Conservation (phyloP, 805 yeast genomes). For the Kockiozyma suomiensis region DNA sequence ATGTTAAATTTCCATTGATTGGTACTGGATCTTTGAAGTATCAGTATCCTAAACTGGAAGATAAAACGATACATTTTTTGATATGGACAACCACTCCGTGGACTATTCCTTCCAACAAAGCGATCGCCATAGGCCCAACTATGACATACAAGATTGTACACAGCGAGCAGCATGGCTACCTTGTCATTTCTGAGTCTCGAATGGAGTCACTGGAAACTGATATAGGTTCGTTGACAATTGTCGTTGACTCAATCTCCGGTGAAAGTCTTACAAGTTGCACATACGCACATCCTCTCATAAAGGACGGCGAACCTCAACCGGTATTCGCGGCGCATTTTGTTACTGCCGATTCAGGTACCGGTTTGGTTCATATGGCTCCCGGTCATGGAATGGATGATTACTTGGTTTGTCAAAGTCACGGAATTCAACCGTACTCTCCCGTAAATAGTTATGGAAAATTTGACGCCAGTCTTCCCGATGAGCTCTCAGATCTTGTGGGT, state of each 20-base stretch:
- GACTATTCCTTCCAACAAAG: conserved; percentile 89
- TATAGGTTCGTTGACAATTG: conserved; percentile 20
- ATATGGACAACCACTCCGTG: conserved; percentile 99
- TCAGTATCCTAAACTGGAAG: conserved; percentile 7
- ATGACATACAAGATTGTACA: conserved; percentile 59
- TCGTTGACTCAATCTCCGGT: conserved; percentile 47
- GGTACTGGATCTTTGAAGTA: conserved; percentile 35
- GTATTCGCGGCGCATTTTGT: conserved; percentile 82
- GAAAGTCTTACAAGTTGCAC: conserved; percentile 44
- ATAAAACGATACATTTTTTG: conserved; percentile 34
- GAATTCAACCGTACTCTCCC: conserved; percentile 67
- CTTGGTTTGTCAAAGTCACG: conserved; percentile 60
- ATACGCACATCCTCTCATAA: conserved; percentile 62
- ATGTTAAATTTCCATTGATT: conserved; percentile 64
- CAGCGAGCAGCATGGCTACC: conserved; percentile 44
- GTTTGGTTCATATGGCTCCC: conserved; percentile 95
- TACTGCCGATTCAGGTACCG: conserved; percentile 81
- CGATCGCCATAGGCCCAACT: conserved; percentile 68
- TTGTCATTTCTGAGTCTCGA: conserved; percentile 62
- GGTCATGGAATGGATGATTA: conserved; percentile 98
- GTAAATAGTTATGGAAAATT: conserved; percentile 78
- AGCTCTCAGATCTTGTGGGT: conserved; percentile 55
- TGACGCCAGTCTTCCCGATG: conserved; percentile 53
- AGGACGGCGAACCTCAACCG: conserved; percentile 50
- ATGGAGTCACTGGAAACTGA: conserved; percentile 44